Evolutionary conservation across 306 rosid species (phyloP), one percentile per base, ranked within the genome.

Genomic region (Clitoria ternatea): DNA sequence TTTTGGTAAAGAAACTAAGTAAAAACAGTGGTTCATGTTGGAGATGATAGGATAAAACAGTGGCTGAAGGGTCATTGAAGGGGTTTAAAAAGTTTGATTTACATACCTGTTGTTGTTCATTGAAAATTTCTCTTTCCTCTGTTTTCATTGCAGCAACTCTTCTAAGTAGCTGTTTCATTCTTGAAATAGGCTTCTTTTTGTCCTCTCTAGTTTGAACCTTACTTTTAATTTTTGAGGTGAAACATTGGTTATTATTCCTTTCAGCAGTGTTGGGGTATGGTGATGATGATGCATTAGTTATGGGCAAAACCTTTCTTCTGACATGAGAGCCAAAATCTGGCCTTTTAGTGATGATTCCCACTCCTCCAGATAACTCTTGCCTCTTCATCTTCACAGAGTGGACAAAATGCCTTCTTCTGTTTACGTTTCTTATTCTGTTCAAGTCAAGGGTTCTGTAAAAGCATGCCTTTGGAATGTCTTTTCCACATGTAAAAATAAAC

Each of bases 161-260:
- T 80, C 86, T 84, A 45, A 89, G 52, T 11, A 91, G 77, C 79
- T 91, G 87, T 70, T 89, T 89, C 88, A 91, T 80, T 87, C 84
- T 91, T 45, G 93, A 85, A 59, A 85, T 22, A 33, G 73, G 5
- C 69, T 82, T 84, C 67, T 45, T 61, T 63, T 56, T 89, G 12
- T 74, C 78, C 15, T 61, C 83, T 24, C 75, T 83, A 22, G 14
- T 1, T 55, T 14, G 57, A 18, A 74, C 86, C 68, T 81, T 77
- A 76, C 78, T 57, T 18, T 83, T 81, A 30, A 67, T n/a, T 5
- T n/a, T n/a, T n/a, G 17, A 24, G 68, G 75, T 36, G n/a, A 77
- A 18, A 45, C 7, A 42, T 37, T 69, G 79, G 6, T 60, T 74
- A 11, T 48, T 77, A n/a, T 47, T 76, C 27, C 54, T 53, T 55